Evolutionary conservation across 805 yeast species (phyloP), one percentile per base, ranked within the genome.

Genomic region (Saccharomyces kudriavzevii): DNA sequence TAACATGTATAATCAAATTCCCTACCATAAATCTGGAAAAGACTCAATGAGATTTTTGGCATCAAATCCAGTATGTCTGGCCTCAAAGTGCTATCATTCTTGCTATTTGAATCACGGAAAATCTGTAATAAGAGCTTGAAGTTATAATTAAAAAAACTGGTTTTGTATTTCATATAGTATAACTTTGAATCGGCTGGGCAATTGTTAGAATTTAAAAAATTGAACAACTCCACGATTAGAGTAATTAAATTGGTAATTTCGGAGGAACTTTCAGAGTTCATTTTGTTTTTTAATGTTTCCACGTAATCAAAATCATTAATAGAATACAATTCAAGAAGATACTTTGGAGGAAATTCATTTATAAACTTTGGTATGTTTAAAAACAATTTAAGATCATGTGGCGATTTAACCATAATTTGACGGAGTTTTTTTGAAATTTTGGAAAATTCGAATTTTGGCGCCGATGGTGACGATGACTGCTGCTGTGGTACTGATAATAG

Each of bases 301-400:
- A 51, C 55, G 3, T 61, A 22, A 11, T 59, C 63, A 5, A 63
- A 40, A 26, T 54, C 54, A 50, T 67, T 69, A 1, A 72, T 63
- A 0, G 75, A 67, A 27, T 65, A 63, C 6, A 67, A 56, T 53
- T 72, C 72, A 35, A 74, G 53, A 1, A 66, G 52, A 25, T 63
- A 55, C 2, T 54, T 52, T 4, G 66, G 35, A 1, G 72, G 71
- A 10, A 71, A 40, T 8, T 64, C 49, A 11, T 58, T 60, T 45
- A 61, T 65, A 56, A 73, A 73, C 2, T 31, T 31, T 4, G 66
- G 54, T 3, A 62, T 50, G 0, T 59, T 31, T 45, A 73, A 51
- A 1, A 73, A 47, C 4, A 70, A 67, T 49, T 66, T 69, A 47
- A 73, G 59, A 4, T 66, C 57, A 6, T 52, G 31, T 3, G 75